phyloP scores from a whole-genome alignment of 495 filamentous ascomycete genomes.

The Penicillium pulvis region DNA sequence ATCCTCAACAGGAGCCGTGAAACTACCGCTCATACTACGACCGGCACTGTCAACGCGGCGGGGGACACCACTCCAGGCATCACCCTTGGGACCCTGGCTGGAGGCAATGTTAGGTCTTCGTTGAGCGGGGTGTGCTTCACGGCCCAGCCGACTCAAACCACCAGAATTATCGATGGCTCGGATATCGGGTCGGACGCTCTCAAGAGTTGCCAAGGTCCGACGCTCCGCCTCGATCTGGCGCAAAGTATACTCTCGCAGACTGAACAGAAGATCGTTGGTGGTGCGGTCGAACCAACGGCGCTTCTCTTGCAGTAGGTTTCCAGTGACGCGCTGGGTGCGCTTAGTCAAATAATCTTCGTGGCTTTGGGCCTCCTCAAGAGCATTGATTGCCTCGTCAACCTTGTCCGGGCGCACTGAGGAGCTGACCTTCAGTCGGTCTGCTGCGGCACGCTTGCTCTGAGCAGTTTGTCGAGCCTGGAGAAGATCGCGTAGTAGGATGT shows the following conservation, averaged over 20 bases:
- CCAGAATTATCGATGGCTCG: slow-evolving; percentile 88
- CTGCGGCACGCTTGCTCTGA: slow-evolving; percentile 75
- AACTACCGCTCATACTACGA: slow-evolving; percentile 74
- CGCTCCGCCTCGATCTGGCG: slow-evolving; percentile 96
- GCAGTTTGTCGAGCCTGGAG: slow-evolving; percentile 82
- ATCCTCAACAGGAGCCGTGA: slow-evolving; percentile 49
- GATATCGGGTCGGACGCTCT: slow-evolving; percentile 90
- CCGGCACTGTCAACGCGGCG: slow-evolving; percentile 75
- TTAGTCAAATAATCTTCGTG: slow-evolving; percentile 76
- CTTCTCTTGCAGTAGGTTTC: slow-evolving; percentile 85
- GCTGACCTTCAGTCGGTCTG: slow-evolving; percentile 83
- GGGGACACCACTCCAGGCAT: slow-evolving; percentile 95
- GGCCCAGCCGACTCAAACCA: slow-evolving; percentile 82
- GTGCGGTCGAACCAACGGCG: slow-evolving; percentile 90
- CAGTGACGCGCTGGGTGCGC: slow-evolving; percentile 84
- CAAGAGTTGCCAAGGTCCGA: slow-evolving; percentile 86
- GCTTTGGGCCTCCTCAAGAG: slow-evolving; percentile 81
- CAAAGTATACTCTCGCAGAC: slow-evolving; percentile 87
- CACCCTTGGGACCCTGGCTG: slow-evolving; percentile 91
- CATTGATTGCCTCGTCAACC: slow-evolving; percentile 90
- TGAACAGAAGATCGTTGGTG: slow-evolving; percentile 72
- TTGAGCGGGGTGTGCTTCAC: slow-evolving; percentile 78
- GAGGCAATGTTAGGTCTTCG: slow-evolving; percentile 76
- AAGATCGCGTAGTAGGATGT: slow-evolving; percentile 95
- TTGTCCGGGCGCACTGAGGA: slow-evolving; percentile 87